Percentiles rank a stretch among this genome's conserved stretches.
These are phyloP conservation scores for Rhizophora apiculata DNA, from an alignment of 345 rosid species.

Conservation along the genomic window DNA sequence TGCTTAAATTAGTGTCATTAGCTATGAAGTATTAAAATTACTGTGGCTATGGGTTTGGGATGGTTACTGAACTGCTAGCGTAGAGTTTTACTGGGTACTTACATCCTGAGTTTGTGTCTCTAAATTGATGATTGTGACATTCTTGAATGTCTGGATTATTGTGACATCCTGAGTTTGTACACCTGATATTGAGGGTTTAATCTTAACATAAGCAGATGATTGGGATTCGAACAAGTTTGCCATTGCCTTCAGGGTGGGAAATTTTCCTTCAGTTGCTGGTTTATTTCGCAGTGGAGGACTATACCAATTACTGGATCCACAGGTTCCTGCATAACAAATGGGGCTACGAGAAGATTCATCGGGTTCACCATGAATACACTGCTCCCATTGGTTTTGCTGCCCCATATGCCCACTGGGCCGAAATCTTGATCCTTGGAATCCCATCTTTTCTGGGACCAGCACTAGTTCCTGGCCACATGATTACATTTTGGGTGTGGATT, in stretches of 20 bases:
- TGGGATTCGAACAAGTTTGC: conserved; percentile 62
- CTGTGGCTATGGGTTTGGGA: not conserved
- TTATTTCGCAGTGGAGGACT: conserved; percentile 81
- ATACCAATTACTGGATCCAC: conserved; percentile 85
- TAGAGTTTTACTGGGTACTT: not conserved
- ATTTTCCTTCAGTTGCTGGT: conserved; percentile 59
- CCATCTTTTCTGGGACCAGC: conserved; percentile 96
- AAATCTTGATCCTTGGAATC: conserved; percentile 78
- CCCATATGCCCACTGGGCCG: conserved; percentile 95
- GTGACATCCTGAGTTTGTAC: no score
- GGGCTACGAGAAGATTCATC: conserved; percentile 92
- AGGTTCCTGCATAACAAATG: conserved; percentile 77
- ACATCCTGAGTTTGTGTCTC: conserved; percentile 2
- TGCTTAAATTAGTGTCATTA: not conserved
- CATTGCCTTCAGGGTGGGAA: conserved; percentile 77
- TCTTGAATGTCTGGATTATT: not conserved
- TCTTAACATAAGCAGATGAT: conserved; percentile 48
- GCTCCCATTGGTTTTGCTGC: conserved; percentile 87
- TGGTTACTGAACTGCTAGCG: not conserved
- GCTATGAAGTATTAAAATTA: no score
- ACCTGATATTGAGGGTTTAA: not conserved
- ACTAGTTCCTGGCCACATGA: conserved; percentile 88
- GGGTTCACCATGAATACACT: conserved; percentile 80
- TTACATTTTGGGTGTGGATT: conserved; percentile 91
- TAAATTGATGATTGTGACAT: not conserved